Percentiles rank a stretch among this genome's conserved stretches.
phyloP scores from a whole-genome alignment of 768 basidiomycete genomes.

The Lentinula sp. region DNA sequence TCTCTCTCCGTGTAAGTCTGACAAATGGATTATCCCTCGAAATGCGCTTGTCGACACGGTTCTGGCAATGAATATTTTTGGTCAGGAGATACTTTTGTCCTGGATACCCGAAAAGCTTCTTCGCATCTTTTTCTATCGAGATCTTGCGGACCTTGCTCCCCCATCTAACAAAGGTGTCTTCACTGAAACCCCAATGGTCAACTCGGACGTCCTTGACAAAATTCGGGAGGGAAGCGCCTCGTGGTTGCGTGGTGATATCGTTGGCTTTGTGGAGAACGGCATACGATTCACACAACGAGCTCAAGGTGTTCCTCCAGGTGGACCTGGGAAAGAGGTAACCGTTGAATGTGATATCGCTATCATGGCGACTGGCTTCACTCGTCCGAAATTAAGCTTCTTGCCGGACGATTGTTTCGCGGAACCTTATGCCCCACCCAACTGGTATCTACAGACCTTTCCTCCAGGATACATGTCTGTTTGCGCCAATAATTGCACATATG shows the following conservation, averaged over 20 bases:
- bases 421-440: slow-evolving; percentile 40
- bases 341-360: slow-evolving; percentile 42
- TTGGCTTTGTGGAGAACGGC: slow-evolving; percentile 25
- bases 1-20: not conserved
- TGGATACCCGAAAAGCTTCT: slow-evolving; percentile 44
- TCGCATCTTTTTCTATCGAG: slow-evolving; percentile 34
- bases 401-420: slow-evolving; percentile 43
- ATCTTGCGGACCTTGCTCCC: slow-evolving; percentile 38
- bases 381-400: slow-evolving; percentile 39
- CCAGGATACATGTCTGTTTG: slow-evolving; percentile 48
- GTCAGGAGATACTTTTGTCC: slow-evolving; percentile 45
- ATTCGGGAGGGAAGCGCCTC: slow-evolving; percentile 33
- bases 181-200: slow-evolving; percentile 44
- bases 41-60: slow-evolving; percentile 43
- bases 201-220: slow-evolving; percentile 42
- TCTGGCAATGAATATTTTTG: slow-evolving; percentile 46
- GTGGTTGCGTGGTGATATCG: slow-evolving; percentile 44
- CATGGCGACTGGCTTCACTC: slow-evolving; percentile 48
- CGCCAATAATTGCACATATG: slow-evolving; percentile 44
- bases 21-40: slow-evolving; percentile 41
- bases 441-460: slow-evolving; percentile 51
- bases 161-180: slow-evolving; percentile 32
- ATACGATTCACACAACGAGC: slow-evolving; percentile 33
- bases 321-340: slow-evolving; percentile 23
- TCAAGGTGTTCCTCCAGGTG: slow-evolving; percentile 24